Evolutionary conservation across 345 rosid species (phyloP).

Genomic region (Geranium rotundifolium): DNA sequence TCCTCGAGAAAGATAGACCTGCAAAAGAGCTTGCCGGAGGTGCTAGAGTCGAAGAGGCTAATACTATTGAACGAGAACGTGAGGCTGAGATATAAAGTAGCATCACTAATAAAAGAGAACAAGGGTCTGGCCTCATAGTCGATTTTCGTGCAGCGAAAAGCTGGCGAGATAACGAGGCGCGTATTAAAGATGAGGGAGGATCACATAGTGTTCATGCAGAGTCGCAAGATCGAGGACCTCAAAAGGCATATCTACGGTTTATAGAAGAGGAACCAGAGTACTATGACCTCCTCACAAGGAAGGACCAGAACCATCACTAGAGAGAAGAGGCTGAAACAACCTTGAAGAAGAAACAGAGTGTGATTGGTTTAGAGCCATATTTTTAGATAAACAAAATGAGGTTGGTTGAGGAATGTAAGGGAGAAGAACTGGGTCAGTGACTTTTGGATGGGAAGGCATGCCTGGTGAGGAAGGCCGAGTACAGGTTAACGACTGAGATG

Average conservation of each 20-base stretch:
- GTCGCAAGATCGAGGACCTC: slow-evolving; percentile 33
- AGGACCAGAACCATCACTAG: too few relatives aligned
- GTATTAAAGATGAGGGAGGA: slow-evolving; percentile 61
- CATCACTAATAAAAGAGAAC: slow-evolving; percentile 42
- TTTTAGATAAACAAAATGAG: slow-evolving; percentile 9
- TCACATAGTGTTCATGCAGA: slow-evolving; percentile 34
- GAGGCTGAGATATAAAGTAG: slow-evolving; percentile 34
- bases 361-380: slow-evolving; percentile 8
- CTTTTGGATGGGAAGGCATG: too few relatives aligned
- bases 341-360: background rate
- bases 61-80: slow-evolving; percentile 42
- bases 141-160: slow-evolving; percentile 41
- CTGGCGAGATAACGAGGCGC: slow-evolving; percentile 44
- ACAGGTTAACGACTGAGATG: too few relatives aligned
- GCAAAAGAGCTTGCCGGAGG: slow-evolving; percentile 47
- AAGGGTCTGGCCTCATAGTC: slow-evolving; percentile 37
- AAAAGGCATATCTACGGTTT: slow-evolving; percentile 33
- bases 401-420: slow-evolving; percentile 1
- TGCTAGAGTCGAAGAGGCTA: slow-evolving; percentile 58
- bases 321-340: background rate
- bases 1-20: slow-evolving; percentile 41
- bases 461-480: too few relatives aligned
- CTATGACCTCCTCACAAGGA: slow-evolving; percentile 14
- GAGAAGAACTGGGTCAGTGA: too few relatives aligned
- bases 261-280: slow-evolving; percentile 46